phyloP scores from a whole-genome alignment of 768 basidiomycete species.

The Suillus spraguei region DNA sequence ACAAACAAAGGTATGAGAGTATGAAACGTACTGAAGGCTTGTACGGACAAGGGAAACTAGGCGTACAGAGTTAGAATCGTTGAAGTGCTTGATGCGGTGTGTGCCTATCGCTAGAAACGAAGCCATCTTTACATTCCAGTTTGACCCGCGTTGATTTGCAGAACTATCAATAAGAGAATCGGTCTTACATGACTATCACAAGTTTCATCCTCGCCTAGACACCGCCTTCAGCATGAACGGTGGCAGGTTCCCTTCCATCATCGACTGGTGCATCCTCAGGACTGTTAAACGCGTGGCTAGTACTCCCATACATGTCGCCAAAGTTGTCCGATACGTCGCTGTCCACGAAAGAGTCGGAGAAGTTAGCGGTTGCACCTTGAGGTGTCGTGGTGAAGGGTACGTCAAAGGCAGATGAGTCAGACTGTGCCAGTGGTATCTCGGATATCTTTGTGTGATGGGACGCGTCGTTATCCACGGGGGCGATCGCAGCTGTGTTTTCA shows the following conservation, averaged over 20 bases:
- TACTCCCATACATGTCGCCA: too few species aligned
- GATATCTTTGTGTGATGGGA: neutral
- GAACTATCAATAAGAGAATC: neutral
- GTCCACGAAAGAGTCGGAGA: too few species aligned
- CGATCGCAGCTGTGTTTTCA: neutral
- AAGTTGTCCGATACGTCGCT: too few species aligned
- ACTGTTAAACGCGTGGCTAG: rapidly evolving
- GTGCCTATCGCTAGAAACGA: too few species aligned
- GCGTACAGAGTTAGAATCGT: too few species aligned
- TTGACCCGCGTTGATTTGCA: constrained; percentile 17
- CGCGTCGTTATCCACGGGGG: neutral
- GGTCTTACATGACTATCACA: neutral
- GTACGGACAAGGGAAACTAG: too few species aligned
- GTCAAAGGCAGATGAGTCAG: neutral
- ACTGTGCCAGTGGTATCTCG: neutral
- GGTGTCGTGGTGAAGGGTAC: too few species aligned
- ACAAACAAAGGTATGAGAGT: too few species aligned
- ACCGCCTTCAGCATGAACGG: neutral
- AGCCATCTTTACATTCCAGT: neutral
- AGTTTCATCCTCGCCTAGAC: neutral
- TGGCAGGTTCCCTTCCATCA: neutral
- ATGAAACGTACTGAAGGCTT: too few species aligned
- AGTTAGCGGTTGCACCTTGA: neutral
- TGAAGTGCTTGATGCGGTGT: too few species aligned
- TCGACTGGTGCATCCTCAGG: neutral